Base-by-base conservation (phyloP, 306 rosid genomes). In the Sechiopsis laciniata region DNA sequence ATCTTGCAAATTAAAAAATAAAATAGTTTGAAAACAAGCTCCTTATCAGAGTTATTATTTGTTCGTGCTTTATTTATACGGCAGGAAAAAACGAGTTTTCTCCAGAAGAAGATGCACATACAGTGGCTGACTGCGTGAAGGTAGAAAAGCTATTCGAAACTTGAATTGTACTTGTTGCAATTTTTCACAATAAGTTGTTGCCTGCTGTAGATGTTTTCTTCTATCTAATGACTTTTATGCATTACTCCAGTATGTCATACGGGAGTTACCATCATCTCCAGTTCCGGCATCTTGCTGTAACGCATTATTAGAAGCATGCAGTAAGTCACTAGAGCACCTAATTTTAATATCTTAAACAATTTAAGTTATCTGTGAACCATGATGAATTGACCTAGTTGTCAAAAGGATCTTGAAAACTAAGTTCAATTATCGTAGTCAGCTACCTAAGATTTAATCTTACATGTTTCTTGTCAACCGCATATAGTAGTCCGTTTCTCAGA, bases 251-350 rank as follows among this genome's bases (percentile, higher is more conserved):
- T 82, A 89, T 76, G 89, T 91, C 57, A 75, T 95, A 74, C 92
- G 99, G 50, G 95, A 81, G 83, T 85, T 95, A 87, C 97, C 97
- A 29, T 95, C 99, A 72, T 88, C 97, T 84, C 99, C 97, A 0
- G 92, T 95, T 58, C 99, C 99, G 17, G 99, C 97, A 77, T 95
- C 99, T 81, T 95, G 99, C 82, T 95, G 99, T 78, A 89, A 89
- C 40, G 99, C 99, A 62, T 87, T 95, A 26, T 83, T 91, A 75
- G 95, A 89, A 76, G 87, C 97, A 76, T 82, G 88, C 75, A 90
- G 99, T 88, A 91, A 86, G 96, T 91, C 77, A 74, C 46, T 5
- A 29, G 24, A 37, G 29, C 80, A 65, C 69, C 63, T 78, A 12
- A 32, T 45, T 55, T 26, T 70, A 56, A 26, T 46, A 12, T 65